These are phyloP conservation scores for Xylaria acuta DNA, from an alignment of 495 filamentous ascomycete species.

Conservation along the genomic window DNA sequence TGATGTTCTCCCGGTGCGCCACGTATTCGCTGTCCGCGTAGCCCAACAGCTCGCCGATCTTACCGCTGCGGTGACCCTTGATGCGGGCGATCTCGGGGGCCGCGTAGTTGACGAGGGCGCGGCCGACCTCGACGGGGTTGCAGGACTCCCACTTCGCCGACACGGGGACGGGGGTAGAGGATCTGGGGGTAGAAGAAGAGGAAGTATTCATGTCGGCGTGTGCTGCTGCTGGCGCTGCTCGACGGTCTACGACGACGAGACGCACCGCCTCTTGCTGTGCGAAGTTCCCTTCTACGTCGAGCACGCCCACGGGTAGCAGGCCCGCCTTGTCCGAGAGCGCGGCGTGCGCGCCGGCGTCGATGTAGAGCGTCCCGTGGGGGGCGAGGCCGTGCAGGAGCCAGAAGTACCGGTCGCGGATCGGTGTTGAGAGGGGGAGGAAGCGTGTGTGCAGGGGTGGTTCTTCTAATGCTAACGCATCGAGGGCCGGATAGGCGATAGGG, in stretches of 20 bases:
- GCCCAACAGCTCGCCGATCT: constrained; percentile 79
- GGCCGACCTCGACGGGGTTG: constrained; percentile 77
- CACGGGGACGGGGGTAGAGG: constrained; percentile 25
- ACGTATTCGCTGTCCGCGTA: constrained; percentile 97
- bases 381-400: constrained; percentile 96
- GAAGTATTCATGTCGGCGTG: background rate
- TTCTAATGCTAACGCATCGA: constrained; percentile 31
- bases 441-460: constrained; percentile 82
- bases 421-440: constrained; percentile 84
- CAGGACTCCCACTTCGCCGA: constrained; percentile 52
- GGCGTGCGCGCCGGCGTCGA: constrained; percentile 83
- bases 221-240: constrained; percentile 9
- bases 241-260: constrained; percentile 68
- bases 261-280: constrained; percentile 91
- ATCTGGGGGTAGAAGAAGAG: background rate
- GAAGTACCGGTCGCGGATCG: constrained; percentile 91
- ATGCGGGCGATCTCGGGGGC: constrained; percentile 80
- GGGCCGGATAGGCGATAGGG: constrained; percentile 45
- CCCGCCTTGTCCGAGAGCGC: constrained; percentile 83
- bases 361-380: constrained; percentile 88
- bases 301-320: constrained; percentile 89
- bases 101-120: constrained; percentile 95
- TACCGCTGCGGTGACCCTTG: constrained; percentile 79
- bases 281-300: constrained; percentile 86
- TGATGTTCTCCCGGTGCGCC: constrained; percentile 85